Conservation (phyloP, 2,329 filamentous ascomycete species). For the Talaromyces marneffei region DNA sequence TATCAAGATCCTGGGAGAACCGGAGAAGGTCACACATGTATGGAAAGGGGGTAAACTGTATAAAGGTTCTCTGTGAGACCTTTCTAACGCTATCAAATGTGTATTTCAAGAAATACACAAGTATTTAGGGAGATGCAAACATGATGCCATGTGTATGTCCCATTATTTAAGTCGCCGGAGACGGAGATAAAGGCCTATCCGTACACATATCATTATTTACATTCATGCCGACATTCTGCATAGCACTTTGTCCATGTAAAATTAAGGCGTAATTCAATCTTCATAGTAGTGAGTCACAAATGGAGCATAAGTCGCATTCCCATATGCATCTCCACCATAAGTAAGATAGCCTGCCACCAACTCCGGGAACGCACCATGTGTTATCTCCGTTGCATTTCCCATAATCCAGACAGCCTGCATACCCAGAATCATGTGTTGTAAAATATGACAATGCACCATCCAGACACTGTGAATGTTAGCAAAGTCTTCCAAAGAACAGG, state of each 20-base stretch:
- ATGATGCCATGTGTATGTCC: not conserved
- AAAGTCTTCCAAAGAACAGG: not conserved
- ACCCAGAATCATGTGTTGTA: constrained; percentile 46
- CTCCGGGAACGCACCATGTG: constrained; percentile 24
- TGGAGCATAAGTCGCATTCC: constrained; percentile 24
- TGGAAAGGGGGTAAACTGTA: constrained; percentile 41
- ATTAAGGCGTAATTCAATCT: not conserved
- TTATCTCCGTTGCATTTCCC: constrained; percentile 39
- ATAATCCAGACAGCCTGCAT: constrained; percentile 46
- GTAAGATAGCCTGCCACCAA: constrained; percentile 39
- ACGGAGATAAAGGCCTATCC: not conserved
- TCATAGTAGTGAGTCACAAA: constrained; percentile 12
- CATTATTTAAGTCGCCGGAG: not conserved
- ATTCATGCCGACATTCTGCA: not conserved
- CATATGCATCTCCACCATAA: constrained; percentile 42
- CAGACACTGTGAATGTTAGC: constrained; percentile 27
- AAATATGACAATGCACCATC: constrained; percentile 48
- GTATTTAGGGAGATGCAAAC: not conserved
- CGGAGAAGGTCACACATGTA: constrained; percentile 42
- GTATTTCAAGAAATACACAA: not conserved
- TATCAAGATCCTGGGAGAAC: constrained; percentile 36
- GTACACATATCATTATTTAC: not conserved
- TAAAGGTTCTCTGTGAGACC: not conserved
- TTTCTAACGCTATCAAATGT: no score
- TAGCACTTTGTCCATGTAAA: not conserved